A percentile compares a stretch with the other conserved stretches of the same genome.
Evolutionary conservation across 345 rosid genomes (phyloP).

Genomic region (Hevea brasiliensis): DNA sequence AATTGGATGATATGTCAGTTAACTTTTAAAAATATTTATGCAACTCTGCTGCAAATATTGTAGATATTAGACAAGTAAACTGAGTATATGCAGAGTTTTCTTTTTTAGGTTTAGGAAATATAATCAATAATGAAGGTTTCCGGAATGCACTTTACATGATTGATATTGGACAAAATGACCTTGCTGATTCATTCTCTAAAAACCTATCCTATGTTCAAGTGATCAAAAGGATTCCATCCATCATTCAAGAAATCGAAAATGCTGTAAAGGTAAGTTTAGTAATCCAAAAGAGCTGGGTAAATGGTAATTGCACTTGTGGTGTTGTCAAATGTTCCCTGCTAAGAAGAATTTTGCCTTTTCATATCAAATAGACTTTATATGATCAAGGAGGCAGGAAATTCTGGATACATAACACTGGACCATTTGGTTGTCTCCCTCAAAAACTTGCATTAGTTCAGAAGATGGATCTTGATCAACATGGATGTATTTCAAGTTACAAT

Average conservation of each 20-base stretch:
- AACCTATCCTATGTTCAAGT: constrained; percentile 52
- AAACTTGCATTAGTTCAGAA: constrained; percentile 54
- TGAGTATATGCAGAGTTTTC: not conserved
- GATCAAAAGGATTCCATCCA: constrained; percentile 48
- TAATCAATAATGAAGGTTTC: constrained; percentile 52
- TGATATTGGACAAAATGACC: constrained; percentile 85
- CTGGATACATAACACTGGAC: constrained; percentile 93
- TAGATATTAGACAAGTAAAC: not conserved
- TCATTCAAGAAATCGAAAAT: constrained; percentile 53
- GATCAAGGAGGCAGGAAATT: constrained; percentile 72
- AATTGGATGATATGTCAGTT: too few species aligned
- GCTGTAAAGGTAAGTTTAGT: constrained; percentile 53
- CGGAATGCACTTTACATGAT: constrained; percentile 70
- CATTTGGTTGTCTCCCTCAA: constrained; percentile 86
- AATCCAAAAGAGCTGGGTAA: not conserved
- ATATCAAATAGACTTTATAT: constrained; percentile 42
- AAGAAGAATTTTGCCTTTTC: not conserved
- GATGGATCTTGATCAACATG: constrained; percentile 46
- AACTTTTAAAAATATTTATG: not conserved
- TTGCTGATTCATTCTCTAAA: constrained; percentile 68
- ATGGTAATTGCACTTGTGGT: not conserved
- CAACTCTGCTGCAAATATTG: not conserved
- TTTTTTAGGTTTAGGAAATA: constrained; percentile 39
- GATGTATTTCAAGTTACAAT: constrained; percentile 63
- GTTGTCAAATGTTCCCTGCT: not conserved